Evolutionary conservation across 2,329 filamentous ascomycete genomes (phyloP), one percentile per base, ranked within the genome.

Genomic region (Botrytis fabae): DNA sequence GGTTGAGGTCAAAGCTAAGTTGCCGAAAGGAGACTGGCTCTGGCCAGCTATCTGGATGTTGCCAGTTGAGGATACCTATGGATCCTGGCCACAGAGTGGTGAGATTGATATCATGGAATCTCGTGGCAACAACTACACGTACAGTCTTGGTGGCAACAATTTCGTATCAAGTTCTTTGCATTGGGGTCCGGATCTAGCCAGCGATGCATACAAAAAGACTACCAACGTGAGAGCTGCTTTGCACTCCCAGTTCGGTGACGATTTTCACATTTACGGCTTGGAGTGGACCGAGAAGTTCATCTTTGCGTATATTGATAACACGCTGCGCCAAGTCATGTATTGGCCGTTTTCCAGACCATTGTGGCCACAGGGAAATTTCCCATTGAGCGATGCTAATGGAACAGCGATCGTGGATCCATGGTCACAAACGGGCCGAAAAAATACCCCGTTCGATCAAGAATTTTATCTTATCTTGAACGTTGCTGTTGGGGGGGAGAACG

Each of bases 1-100:
- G 62, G 87, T 97, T 69, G 92, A 97, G 81, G 93, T 97, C 9
- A 90, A 87, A 2, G 93, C 93, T 40, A 91, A 91, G 82, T 83
- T 96, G 38, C 93, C 93, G 5, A 82, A 85, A 66, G 93, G 93
- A 70, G 93, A 96, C 83, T 96, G 93, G 93, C 86, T 97, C 20
- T 96, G 93, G 93, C 93, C 93, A 4, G 92, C 93, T n/a, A 95
- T 97, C 79, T 95, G 92, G 92, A 93, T 97, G 92, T 85, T 96
- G 85, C 93, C 93, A 1, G 89, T 89, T 66, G 85, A 91, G 62
- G 86, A 90, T 72, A 90, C 85, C 0, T 97, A 96, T 80, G 93
- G 93, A 1, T 79, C 86, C 1, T 97, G 93, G 93, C 93, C 93
- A 2, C 83, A 85, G 10, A 94, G 92, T 16, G 93, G 93, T 63